phyloP scores from a whole-genome alignment of 2,329 filamentous ascomycete genomes.

The Sarocladium oryzae region DNA sequence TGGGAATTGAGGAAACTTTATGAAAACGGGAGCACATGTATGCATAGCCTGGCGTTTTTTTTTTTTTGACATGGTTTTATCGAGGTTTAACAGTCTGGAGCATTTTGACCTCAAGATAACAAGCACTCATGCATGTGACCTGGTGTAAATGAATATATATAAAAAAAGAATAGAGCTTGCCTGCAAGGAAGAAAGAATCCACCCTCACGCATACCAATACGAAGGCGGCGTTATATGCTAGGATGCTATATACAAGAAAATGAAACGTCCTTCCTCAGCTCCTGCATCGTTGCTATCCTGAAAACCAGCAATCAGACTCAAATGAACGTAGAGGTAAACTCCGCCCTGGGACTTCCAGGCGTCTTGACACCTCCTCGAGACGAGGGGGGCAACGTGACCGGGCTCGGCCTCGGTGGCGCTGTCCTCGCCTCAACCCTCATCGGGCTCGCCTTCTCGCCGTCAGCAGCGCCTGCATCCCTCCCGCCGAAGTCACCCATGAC shows the following conservation, averaged over 20 bases:
- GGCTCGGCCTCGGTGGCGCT: conserved; percentile 25
- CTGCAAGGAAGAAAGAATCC: conserved; percentile 1
- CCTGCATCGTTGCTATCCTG: too few species aligned
- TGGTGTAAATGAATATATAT: neutral
- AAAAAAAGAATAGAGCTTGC: neutral
- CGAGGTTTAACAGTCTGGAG: too few species aligned
- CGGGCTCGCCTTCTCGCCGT: conserved; percentile 5
- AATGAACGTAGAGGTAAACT: conserved; percentile 11
- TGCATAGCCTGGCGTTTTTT: conserved; percentile 9
- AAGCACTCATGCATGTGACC: neutral
- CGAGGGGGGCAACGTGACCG: conserved; percentile 22
- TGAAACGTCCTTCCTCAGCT: too few species aligned
- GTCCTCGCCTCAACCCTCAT: conserved; percentile 24
- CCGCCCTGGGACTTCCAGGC: conserved; percentile 2
- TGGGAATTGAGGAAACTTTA: neutral
- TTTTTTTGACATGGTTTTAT: conserved; percentile 2
- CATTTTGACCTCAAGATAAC: too few species aligned
- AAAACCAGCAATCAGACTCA: too few species aligned
- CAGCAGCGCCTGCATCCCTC: neutral
- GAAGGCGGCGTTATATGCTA: neutral
- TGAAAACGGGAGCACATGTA: neutral
- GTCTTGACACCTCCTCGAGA: conserved; percentile 13
- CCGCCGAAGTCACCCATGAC: conserved; percentile 23
- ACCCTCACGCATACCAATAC: neutral
- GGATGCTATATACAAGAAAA: neutral